Evolutionary conservation across 1,139 yeast genomes (phyloP), one percentile per base, ranked within the genome.

Genomic region (Diutina siamensis): DNA sequence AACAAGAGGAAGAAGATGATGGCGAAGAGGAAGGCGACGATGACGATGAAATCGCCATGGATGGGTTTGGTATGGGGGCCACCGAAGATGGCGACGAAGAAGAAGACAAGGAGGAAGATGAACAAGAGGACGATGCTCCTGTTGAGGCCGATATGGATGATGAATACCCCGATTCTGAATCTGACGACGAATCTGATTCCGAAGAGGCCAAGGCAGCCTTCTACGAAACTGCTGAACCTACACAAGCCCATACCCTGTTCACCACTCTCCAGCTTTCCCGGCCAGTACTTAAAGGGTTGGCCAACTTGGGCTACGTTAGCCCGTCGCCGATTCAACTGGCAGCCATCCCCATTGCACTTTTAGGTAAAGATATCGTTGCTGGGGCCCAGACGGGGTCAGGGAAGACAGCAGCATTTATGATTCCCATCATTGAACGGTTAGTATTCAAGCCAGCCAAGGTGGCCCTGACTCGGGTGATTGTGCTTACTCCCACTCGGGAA

Each of bases 351-450:
- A 80, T 89, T 47, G 96, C 97, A 0, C 71, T 92, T 41, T 64
- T 85, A 53, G 98, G 98, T 55, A 89, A 86, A 58, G 96, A 87
- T 62, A 78, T 92, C 46, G 96, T 92, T 54, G 99, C 98, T n/a
- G 97, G 97, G 68, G 98, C 98, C 34, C 95, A 86, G 25, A 92
- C 99, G 3, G 99, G 99, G 68, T 88, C 97, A 33, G 99, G 99
- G 76, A 92, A 92, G 62, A 94, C 99, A 18, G 98, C 97, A 4
- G 98, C 98, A 2, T 92, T 87, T 59, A 80, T 92, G 82, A 84
- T 92, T 48, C 99, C 98, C 17, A 86, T 92, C 36, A 78, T 94
- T 50, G 98, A 94, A 65, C 80, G 98, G 68, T 70, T 92, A 44
- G 67, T 92, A 32, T 92, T 83, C 63, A 84, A 94, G 55, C 97